Percentiles rank a stretch among this genome's conserved stretches.
Evolutionary conservation across 768 basidiomycete genomes (phyloP).

Genomic region (Dictyophora rubrovolvata): DNA sequence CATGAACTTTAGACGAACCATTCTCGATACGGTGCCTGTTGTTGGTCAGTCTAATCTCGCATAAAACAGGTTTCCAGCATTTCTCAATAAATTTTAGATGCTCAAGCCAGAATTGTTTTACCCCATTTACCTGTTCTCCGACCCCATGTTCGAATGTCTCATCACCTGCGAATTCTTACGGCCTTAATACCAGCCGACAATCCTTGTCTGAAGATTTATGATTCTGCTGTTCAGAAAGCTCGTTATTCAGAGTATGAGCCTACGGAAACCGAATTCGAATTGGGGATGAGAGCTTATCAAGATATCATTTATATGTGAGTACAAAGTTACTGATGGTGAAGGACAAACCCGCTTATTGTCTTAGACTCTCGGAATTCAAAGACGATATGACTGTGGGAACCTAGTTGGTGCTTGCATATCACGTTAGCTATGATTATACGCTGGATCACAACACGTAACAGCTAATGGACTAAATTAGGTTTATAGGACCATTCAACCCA

Average conservation of each 20-base stretch:
- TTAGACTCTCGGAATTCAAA: neutral
- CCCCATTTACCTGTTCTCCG: slow-evolving; percentile 61
- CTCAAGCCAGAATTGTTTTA: slow-evolving; percentile 59
- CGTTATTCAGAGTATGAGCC: slow-evolving; percentile 51
- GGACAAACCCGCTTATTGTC: neutral
- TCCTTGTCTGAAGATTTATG: slow-evolving; percentile 38
- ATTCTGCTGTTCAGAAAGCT: slow-evolving; percentile 65
- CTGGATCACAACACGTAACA: too few species aligned
- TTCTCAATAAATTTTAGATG: slow-evolving; percentile 33
- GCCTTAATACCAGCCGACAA: slow-evolving; percentile 38
- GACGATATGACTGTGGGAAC: neutral
- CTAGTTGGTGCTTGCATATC: neutral
- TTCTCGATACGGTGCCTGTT: slow-evolving; percentile 61
- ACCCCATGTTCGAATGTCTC: slow-evolving; percentile 66
- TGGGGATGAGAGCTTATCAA: slow-evolving; percentile 50
- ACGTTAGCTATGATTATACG: too few species aligned
- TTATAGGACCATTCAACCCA: too few species aligned
- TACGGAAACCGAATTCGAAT: slow-evolving; percentile 55
- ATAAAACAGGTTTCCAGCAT: neutral
- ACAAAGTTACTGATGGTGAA: neutral
- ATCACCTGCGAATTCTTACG: slow-evolving; percentile 69
- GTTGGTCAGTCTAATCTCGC: slow-evolving; percentile 41
- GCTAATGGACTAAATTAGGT: too few species aligned
- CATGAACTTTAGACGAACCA: slow-evolving; percentile 50
- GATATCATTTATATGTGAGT: slow-evolving; percentile 54